Conservation (phyloP, 768 basidiomycete species). For the Auricularia cornea region DNA sequence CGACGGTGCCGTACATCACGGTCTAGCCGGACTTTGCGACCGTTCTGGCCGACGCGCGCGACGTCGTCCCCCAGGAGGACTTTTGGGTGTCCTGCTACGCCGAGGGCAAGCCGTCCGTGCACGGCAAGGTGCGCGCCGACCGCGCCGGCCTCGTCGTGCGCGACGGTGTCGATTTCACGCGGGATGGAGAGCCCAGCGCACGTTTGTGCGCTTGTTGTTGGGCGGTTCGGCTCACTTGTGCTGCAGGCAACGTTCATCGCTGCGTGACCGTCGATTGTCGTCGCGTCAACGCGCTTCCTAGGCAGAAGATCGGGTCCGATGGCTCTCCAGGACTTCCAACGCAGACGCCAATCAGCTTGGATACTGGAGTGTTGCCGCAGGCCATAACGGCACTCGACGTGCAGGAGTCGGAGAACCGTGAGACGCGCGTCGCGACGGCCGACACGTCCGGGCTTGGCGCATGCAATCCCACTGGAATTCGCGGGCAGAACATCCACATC, state of each 20-base stretch:
- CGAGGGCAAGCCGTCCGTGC: constrained; percentile 36
- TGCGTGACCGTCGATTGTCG: constrained; percentile 38
- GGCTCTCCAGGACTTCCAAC: constrained; percentile 3
- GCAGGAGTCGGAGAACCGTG: constrained; percentile 35
- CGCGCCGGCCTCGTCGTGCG: constrained; percentile 38
- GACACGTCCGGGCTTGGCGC: constrained; percentile 56
- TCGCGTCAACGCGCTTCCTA: constrained; percentile 38
- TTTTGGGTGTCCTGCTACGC: constrained; percentile 72
- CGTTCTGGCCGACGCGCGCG: constrained; percentile 55
- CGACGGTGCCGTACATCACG: constrained; percentile 37
- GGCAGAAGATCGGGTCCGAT: constrained; percentile 37
- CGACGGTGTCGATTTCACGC: constrained; percentile 41
- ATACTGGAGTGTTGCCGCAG: constrained; percentile 32
- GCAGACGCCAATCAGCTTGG: background rate
- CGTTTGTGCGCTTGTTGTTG: background rate
- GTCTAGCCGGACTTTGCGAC: constrained; percentile 54
- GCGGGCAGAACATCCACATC: too few relatives aligned
- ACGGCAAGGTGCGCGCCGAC: constrained; percentile 50
- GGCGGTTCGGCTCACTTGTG: background rate
- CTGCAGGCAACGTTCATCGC: constrained; percentile 32
- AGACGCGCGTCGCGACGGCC: constrained; percentile 49
- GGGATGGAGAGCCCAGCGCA: constrained; percentile 26
- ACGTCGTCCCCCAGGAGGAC: constrained; percentile 46
- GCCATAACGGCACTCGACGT: constrained; percentile 59
- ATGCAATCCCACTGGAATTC: too few relatives aligned